Percentiles rank a stretch among this genome's conserved stretches.
Evolutionary conservation across 1,284 basidiomycete genomes (phyloP).

Genomic region (Apiotrichum laibachii): DNA sequence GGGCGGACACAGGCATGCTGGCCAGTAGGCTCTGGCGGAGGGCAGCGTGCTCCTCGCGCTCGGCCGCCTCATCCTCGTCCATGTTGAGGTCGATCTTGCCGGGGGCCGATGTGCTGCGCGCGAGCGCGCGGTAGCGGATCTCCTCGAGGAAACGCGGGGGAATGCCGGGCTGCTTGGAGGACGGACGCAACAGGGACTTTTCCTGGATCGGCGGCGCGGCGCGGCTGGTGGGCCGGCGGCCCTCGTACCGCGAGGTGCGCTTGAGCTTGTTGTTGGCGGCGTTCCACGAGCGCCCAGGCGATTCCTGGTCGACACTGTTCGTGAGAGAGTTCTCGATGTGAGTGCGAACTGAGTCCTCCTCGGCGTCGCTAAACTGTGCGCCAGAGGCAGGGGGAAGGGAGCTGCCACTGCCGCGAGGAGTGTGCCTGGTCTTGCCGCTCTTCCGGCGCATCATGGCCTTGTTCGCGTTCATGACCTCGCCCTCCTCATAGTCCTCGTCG

Average conservation of each 20-base stretch:
- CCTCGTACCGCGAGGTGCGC: conserved; percentile 31
- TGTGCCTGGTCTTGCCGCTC: background rate
- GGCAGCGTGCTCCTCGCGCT: conserved; percentile 47
- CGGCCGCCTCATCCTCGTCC: conserved; percentile 19
- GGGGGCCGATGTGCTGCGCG: conserved; percentile 37
- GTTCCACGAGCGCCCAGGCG: background rate
- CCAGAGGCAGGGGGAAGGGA: conserved; percentile 44
- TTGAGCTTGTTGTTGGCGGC: background rate
- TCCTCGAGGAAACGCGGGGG: conserved; percentile 49
- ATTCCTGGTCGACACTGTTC: conserved; percentile 61
- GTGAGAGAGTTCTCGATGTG: conserved; percentile 79
- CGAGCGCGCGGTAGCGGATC: conserved; percentile 41
- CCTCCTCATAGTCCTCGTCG: conserved; percentile 48
- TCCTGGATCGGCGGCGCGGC: conserved; percentile 40
- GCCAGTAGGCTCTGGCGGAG: conserved; percentile 1
- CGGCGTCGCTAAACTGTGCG: conserved; percentile 87
- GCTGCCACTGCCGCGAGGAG: conserved; percentile 16
- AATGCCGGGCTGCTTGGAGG: conserved; percentile 29
- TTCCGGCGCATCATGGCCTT: conserved; percentile 22
- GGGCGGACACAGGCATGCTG: background rate
- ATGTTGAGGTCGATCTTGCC: conserved; percentile 22
- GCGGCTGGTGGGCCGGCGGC: background rate
- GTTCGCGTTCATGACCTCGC: conserved; percentile 47
- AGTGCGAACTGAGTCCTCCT: conserved; percentile 77
- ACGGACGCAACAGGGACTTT: conserved; percentile 40